These are phyloP conservation scores for Amanita muscaria DNA, from an alignment of 768 basidiomycete species.

Conservation along the genomic window DNA sequence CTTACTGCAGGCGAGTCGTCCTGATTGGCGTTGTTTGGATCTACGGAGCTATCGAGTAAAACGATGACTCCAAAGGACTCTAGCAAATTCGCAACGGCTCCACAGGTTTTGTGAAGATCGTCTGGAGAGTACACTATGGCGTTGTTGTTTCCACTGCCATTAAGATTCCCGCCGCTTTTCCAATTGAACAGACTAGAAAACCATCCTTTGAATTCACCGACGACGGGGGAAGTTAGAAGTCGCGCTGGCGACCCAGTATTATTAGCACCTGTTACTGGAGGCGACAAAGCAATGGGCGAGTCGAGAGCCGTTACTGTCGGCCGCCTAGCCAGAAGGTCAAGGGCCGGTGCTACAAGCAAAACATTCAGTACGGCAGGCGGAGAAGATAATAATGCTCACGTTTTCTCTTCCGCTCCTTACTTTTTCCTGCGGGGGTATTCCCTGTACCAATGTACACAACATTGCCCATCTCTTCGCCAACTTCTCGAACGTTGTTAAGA, in stretches of 20 bases:
- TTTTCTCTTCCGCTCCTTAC: slow-evolving; percentile 42
- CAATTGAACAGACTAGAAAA: slow-evolving; percentile 94
- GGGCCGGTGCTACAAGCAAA: slow-evolving; percentile 37
- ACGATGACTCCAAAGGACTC: slow-evolving; percentile 56
- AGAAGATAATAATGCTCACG: slow-evolving; percentile 34
- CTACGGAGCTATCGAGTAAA: slow-evolving; percentile 4
- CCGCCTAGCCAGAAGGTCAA: slow-evolving; percentile 47
- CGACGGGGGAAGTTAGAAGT: slow-evolving; percentile 55
- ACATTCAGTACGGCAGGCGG: slow-evolving; percentile 2
- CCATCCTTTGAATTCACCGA: slow-evolving; percentile 86
- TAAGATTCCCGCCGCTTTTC: slow-evolving; percentile 45
- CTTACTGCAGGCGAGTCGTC: background rate
- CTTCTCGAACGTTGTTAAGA: slow-evolving; percentile 22
- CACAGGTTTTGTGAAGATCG: slow-evolving; percentile 50
- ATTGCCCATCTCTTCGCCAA: slow-evolving; percentile 47
- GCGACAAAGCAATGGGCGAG: slow-evolving; percentile 26
- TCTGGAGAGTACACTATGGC: slow-evolving; percentile 45
- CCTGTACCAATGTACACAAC: slow-evolving; percentile 27
- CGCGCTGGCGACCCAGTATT: slow-evolving; percentile 16
- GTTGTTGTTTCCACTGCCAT: slow-evolving; percentile 21
- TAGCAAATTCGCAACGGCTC: slow-evolving; percentile 55
- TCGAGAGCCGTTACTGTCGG: slow-evolving; percentile 34
- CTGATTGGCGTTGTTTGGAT: background rate
- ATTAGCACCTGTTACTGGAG: slow-evolving; percentile 16
- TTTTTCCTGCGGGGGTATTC: slow-evolving; percentile 22